These are phyloP conservation scores for Stagonosporopsis cucurbitacearum DNA, from an alignment of 2,329 filamentous ascomycete species.

Conservation along the genomic window DNA sequence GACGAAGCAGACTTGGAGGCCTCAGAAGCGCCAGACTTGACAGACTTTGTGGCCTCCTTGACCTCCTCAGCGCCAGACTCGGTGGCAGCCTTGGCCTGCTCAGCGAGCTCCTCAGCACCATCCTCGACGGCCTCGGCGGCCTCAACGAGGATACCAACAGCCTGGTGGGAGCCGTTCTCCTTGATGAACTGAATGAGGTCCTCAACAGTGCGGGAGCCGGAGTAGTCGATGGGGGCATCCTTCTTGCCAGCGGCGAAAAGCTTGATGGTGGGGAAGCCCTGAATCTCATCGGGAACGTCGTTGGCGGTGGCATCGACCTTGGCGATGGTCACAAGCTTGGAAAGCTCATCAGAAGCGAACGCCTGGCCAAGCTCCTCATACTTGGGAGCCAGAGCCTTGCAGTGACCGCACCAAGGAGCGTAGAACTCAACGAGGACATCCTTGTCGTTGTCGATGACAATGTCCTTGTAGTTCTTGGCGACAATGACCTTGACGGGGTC, in stretches of 20 bases:
- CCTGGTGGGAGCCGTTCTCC: constrained; percentile 91
- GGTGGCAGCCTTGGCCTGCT: constrained; percentile 51
- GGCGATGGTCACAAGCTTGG: constrained; percentile 69
- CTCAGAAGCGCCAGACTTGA: constrained; percentile 51
- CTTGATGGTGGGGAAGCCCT: constrained; percentile 99
- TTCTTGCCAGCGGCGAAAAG: constrained; percentile 92
- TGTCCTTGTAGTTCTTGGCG: constrained; percentile 88
- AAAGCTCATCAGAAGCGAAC: constrained; percentile 59
- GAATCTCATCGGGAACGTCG: constrained; percentile 95
- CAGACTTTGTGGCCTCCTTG: constrained; percentile 53
- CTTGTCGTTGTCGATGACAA: constrained; percentile 93
- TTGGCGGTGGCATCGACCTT: constrained; percentile 98
- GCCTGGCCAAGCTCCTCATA: constrained; percentile 69
- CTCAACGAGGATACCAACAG: constrained; percentile 68
- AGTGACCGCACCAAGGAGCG: constrained; percentile 81
- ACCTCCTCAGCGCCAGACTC: constrained; percentile 40
- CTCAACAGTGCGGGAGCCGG: constrained; percentile 84
- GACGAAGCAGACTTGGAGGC: constrained; percentile 52
- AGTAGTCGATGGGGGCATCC: constrained; percentile 83
- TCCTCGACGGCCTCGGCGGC: constrained; percentile 59
- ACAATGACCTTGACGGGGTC: constrained; percentile 87
- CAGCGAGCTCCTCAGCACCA: constrained; percentile 47
- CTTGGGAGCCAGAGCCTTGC: constrained; percentile 72
- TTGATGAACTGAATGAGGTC: constrained; percentile 91
- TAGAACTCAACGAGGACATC: constrained; percentile 99